phyloP scores from a whole-genome alignment of 495 filamentous ascomycete species.

The Lepidopterella palustris region DNA sequence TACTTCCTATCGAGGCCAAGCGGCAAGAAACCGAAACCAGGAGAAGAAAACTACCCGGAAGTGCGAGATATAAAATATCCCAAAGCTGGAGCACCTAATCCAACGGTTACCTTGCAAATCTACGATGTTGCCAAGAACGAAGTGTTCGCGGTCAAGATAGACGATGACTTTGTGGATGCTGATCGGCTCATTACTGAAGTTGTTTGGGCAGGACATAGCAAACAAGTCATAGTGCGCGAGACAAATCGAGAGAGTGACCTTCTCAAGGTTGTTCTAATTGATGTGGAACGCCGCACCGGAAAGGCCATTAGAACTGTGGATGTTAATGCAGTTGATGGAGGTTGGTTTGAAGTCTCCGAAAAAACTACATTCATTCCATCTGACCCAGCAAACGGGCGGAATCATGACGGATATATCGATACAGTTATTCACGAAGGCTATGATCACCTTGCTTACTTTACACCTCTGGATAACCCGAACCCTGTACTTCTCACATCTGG shows the following conservation, averaged over 20 bases:
- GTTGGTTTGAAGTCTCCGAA: constrained; percentile 94
- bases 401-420: constrained; percentile 86
- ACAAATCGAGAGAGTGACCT: constrained; percentile 93
- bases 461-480: constrained; percentile 74
- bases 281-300: constrained; percentile 67
- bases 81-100: constrained; percentile 91
- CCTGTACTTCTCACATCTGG: constrained; percentile 83
- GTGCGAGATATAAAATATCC: constrained; percentile 92
- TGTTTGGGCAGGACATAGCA: constrained; percentile 70
- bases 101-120: constrained; percentile 77
- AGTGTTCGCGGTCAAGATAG: constrained; percentile 69
- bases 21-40: constrained; percentile 60
- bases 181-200: constrained; percentile 90
- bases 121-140: constrained; percentile 79
- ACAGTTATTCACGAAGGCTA: constrained; percentile 79
- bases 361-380: constrained; percentile 81
- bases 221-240: constrained; percentile 75
- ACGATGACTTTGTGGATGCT: constrained; percentile 69
- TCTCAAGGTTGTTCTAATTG: constrained; percentile 76
- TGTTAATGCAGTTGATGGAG: constrained; percentile 76
- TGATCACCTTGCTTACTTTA: constrained; percentile 91
- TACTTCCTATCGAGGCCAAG: constrained; percentile 89
- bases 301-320: constrained; percentile 72
- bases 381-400: constrained; percentile 67
- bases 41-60: constrained; percentile 86